Evolutionary conservation across 805 yeast species (phyloP), one percentile per base, ranked within the genome.

Genomic region (Wickerhamiella allomyrinae): DNA sequence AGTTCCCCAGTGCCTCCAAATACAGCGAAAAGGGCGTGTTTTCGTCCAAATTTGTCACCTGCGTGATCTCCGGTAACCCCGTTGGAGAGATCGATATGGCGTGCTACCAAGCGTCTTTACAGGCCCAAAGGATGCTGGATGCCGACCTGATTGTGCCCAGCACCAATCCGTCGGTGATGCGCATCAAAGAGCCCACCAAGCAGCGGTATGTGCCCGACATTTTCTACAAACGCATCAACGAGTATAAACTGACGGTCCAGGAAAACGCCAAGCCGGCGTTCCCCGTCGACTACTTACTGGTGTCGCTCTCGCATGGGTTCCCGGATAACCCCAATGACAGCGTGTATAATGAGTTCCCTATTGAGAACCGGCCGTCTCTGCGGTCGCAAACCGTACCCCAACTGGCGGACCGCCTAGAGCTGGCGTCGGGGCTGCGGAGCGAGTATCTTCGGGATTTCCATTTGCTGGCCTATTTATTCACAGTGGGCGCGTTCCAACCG

Each of bases 191-290:
- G 22, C 77, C 84, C n/a, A 73, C 74, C 33, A 68, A 71, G 15
- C 70, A 68, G 8, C 70, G 95, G 43, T 91, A 89, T 52, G 97
- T 91, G 13, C 99, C 99, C 0, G 99, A 91, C 48, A 79, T 91
- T 20, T 82, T 83, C 55, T 91, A 80, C 67, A 76, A 77, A 60
- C 77, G 74, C 57, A 71, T 74, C 46, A 91, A 91, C 57, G 96
- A 91, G 62, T 91, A 91, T 61, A 83, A 83, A 3, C 65, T 85
- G 23, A 76, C 84, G 29, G 93, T 91, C n/a, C 85, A 85, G 53
- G 74, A 76, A 34, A 80, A 83, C 56, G 94, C 95, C 1, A 79
- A 79, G 53, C 95, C 95, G 1, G 81, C 91, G 20, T 83, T 86
- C 58, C 96, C 96, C 2, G 86, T 81, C n/a, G 95, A 86, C 46